phyloP scores from a whole-genome alignment of 306 rosid species.

The Luffa aegyptiaca region DNA sequence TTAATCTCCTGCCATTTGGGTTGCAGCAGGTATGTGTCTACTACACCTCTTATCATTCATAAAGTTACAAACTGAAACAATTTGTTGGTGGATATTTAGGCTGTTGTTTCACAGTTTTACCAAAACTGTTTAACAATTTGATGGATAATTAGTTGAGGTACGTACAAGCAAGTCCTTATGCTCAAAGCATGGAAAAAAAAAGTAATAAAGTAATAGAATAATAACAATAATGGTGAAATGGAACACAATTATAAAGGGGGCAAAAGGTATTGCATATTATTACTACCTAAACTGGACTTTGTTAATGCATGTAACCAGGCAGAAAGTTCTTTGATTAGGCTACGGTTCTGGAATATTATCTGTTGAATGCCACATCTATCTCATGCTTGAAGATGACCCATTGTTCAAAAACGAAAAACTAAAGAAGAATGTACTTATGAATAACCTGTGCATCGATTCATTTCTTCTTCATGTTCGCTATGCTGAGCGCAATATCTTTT shows the following conservation, averaged over 20 bases:
- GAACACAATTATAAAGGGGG: background rate
- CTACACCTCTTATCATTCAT: background rate
- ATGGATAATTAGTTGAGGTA: no score
- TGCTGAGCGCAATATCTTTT: background rate
- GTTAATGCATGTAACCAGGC: background rate
- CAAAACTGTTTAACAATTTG: background rate
- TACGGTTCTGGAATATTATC: background rate
- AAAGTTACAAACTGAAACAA: background rate
- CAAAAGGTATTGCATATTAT: background rate
- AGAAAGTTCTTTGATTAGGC: background rate
- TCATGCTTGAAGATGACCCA: background rate
- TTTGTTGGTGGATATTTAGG: background rate
- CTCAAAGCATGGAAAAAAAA: no score
- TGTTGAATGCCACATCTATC: background rate
- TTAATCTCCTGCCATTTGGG: constrained; percentile 64
- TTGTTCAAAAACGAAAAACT: background rate
- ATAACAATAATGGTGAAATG: background rate
- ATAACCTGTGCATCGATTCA: background rate
- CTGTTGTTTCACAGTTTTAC: background rate
- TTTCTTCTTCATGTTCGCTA: background rate
- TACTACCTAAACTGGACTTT: background rate
- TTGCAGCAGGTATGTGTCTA: constrained; percentile 68
- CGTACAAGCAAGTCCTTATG: no score
- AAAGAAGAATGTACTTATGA: background rate
- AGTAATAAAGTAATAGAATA: no score